Percentiles rank a stretch among this genome's conserved stretches.
Conservation (phyloP, 2,329 filamentous ascomycete genomes). For the Colletotrichum sojae region DNA sequence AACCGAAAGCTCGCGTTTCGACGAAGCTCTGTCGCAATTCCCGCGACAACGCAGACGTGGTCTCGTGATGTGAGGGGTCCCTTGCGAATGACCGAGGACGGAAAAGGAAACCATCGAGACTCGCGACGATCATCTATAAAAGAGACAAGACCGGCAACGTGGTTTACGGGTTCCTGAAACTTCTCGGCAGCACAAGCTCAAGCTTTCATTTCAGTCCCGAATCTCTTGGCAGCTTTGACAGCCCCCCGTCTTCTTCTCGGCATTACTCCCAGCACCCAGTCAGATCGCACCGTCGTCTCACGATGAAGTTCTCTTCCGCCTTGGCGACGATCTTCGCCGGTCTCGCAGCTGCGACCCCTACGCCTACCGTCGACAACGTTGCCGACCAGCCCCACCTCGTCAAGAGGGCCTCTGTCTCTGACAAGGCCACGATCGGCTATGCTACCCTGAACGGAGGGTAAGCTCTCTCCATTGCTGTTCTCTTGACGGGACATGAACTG, state of each 20-base stretch:
- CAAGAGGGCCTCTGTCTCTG: constrained; percentile 43
- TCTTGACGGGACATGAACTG: neutral
- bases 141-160: neutral
- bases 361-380: constrained; percentile 34
- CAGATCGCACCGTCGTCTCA: neutral
- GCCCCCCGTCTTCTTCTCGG: no score
- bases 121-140: constrained; percentile 20
- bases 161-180: constrained; percentile 2
- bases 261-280: neutral
- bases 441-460: constrained; percentile 59
- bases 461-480: neutral
- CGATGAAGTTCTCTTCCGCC: constrained; percentile 36
- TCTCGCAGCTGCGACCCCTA: constrained; percentile 38
- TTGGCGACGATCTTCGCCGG: constrained; percentile 34
- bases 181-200: neutral
- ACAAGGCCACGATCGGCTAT: constrained; percentile 55
- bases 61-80: neutral
- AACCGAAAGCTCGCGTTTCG: neutral
- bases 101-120: constrained; percentile 1
- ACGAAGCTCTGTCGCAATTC: neutral
- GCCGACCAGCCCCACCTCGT: constrained; percentile 34
- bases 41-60: neutral
- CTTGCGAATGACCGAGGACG: neutral
- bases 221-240: constrained; percentile 4
- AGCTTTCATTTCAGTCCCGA: neutral